Evolutionary conservation across 2,329 filamentous ascomycete genomes (phyloP).

Genomic region (Phialophora tarda): DNA sequence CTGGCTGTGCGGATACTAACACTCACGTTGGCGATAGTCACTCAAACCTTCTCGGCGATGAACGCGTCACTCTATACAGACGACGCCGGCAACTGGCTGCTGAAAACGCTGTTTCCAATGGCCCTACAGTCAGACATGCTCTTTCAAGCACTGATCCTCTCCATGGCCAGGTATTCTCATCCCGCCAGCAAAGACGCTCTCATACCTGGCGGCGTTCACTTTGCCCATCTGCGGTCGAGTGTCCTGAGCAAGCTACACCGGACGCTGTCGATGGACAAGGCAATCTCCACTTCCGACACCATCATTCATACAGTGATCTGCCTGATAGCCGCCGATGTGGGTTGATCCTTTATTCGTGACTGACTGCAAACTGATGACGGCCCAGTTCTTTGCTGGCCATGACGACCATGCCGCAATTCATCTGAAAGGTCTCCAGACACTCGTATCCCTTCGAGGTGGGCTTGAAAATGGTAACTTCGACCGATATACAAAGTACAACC

Average conservation of each 20-base stretch:
- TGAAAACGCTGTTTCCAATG: constrained; percentile 10
- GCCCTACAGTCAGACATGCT: constrained; percentile 17
- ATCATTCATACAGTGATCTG: constrained; percentile 16
- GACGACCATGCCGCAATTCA: constrained; percentile 17
- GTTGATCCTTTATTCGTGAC: background rate
- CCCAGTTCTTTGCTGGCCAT: constrained; percentile 15
- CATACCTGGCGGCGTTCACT: constrained; percentile 10
- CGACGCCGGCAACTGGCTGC: constrained; percentile 12
- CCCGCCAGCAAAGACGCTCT: constrained; percentile 6
- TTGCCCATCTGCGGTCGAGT: constrained; percentile 11
- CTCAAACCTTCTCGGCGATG: constrained; percentile 10
- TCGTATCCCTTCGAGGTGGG: constrained; percentile 18
- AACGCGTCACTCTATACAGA: constrained; percentile 13
- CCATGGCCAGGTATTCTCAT: constrained; percentile 15
- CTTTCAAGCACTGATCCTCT: constrained; percentile 11
- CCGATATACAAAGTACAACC: constrained; percentile 18
- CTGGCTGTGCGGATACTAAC: background rate
- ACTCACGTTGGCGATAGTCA: background rate
- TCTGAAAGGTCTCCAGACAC: constrained; percentile 16
- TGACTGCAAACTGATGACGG: background rate
- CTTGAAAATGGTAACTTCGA: constrained; percentile 16
- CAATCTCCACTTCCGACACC: constrained; percentile 13
- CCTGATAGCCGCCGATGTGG: constrained; percentile 17
- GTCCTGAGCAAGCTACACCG: constrained; percentile 11
- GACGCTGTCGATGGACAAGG: constrained; percentile 8